phyloP scores from a whole-genome alignment of 176 grass and related monocot species.

The Cenchrus fungigraminus region DNA sequence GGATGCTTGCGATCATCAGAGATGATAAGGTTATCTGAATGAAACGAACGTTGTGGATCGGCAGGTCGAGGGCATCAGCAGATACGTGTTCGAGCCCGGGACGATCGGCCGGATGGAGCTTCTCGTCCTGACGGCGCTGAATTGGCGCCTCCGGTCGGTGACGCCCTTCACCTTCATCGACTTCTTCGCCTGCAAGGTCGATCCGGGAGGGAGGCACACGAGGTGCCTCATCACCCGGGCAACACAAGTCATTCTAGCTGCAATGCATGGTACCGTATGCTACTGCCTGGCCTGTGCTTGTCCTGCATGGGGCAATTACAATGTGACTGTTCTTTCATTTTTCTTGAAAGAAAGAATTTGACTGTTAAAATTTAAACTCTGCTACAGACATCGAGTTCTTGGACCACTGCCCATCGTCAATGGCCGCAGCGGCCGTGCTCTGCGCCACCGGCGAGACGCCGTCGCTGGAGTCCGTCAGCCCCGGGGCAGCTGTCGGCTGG shows the following conservation, averaged over 20 bases:
- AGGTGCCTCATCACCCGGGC: slow-evolving; percentile 61
- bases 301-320: no score
- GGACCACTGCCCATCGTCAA: slow-evolving; percentile 76
- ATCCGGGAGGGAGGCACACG: slow-evolving; percentile 65
- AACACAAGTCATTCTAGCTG: slow-evolving; percentile 65
- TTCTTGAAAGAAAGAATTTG: not conserved
- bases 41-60: slow-evolving; percentile 10
- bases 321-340: no score
- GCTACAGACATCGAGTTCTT: slow-evolving; percentile 69
- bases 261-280: slow-evolving; percentile 59
- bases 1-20: not conserved
- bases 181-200: slow-evolving; percentile 89
- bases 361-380: slow-evolving; percentile 38
- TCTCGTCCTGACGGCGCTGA: slow-evolving; percentile 67
- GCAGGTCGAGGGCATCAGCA: slow-evolving; percentile 66
- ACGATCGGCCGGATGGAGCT: slow-evolving; percentile 86
- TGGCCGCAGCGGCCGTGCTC: slow-evolving; percentile 85
- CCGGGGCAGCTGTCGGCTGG: slow-evolving; percentile 65
- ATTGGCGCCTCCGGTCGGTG: slow-evolving; percentile 87
- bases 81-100: slow-evolving; percentile 66
- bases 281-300: not conserved
- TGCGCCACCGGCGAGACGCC: slow-evolving; percentile 63
- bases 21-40: not conserved
- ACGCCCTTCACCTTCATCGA: slow-evolving; percentile 92
- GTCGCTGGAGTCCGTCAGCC: slow-evolving; percentile 50